Conservation (phyloP, 192 early-diverging fungal genomes). For the Geranomyces michiganensis region DNA sequence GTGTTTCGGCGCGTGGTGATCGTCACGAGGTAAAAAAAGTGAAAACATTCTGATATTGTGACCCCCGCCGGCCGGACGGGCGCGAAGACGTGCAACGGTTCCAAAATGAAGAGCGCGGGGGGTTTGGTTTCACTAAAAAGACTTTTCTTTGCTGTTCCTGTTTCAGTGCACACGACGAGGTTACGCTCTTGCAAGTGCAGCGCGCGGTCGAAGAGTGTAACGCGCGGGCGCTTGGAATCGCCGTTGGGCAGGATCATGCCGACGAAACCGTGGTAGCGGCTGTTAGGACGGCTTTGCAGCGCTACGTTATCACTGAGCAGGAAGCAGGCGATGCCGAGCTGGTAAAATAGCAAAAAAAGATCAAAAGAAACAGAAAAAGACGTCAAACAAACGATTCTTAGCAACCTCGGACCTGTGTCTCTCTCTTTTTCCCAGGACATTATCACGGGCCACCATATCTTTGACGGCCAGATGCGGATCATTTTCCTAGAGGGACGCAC, state of each 20-base stretch:
- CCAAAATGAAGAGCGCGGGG: not conserved
- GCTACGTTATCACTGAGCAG: slow-evolving; percentile 6
- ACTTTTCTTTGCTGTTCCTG: too few relatives aligned
- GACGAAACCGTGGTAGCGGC: not conserved
- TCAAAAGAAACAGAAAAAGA: too few relatives aligned
- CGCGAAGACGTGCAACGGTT: too few relatives aligned
- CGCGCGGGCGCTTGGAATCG: slow-evolving; percentile 2
- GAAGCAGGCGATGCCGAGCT: slow-evolving; percentile 16
- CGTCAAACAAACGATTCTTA: too few relatives aligned
- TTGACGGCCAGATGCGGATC: slow-evolving; percentile 28
- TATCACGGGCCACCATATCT: slow-evolving; percentile 39
- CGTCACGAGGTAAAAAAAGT: slow-evolving; percentile 27
- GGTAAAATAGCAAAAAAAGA: not conserved
- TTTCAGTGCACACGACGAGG: slow-evolving; percentile 19
- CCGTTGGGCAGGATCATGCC: not conserved
- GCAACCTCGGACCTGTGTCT: not conserved
- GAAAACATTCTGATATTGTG: not conserved
- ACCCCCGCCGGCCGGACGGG: too few relatives aligned
- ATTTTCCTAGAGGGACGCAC: slow-evolving; percentile 30
- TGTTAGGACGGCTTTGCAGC: not conserved
- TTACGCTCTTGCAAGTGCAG: slow-evolving; percentile 7
- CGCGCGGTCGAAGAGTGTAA: not conserved
- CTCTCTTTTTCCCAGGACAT: slow-evolving; percentile 27
- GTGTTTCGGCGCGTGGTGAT: slow-evolving; percentile 26
- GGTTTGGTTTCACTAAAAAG: too few relatives aligned